Evolutionary conservation across 306 rosid genomes (phyloP).

Genomic region (Trifolium dubium): DNA sequence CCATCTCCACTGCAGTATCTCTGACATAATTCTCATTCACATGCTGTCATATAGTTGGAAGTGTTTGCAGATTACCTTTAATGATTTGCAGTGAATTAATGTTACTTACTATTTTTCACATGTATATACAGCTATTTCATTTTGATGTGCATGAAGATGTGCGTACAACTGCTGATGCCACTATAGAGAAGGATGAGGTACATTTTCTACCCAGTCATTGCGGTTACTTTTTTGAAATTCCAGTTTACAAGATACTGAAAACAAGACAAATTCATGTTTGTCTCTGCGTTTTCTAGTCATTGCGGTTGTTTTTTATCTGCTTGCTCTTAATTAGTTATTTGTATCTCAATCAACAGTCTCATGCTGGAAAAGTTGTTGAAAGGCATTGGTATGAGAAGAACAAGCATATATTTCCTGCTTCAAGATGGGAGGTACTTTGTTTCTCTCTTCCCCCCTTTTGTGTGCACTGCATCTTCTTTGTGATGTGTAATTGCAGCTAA

Average conservation of each 20-base stretch:
- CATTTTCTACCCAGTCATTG: slow-evolving; percentile 29
- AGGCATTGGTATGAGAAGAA: slow-evolving; percentile 99
- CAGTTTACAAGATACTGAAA: slow-evolving; percentile 15
- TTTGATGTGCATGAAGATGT: slow-evolving; percentile 98
- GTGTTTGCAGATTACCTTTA: background rate
- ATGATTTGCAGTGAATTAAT: slow-evolving; percentile 23
- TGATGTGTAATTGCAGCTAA: slow-evolving; percentile 10
- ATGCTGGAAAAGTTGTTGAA: slow-evolving; percentile 97
- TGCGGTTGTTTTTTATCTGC: background rate
- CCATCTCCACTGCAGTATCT: background rate
- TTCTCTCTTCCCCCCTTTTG: slow-evolving; percentile 20
- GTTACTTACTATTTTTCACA: slow-evolving; percentile 27
- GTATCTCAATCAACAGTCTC: slow-evolving; percentile 63
- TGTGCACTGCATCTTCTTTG: background rate
- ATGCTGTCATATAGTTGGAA: slow-evolving; percentile 24
- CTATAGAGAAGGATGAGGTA: slow-evolving; percentile 97
- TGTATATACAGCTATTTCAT: slow-evolving; percentile 72
- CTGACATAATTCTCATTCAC: background rate
- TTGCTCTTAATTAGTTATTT: slow-evolving; percentile 10
- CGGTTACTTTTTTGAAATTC: slow-evolving; percentile 6
- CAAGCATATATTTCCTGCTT: slow-evolving; percentile 97
- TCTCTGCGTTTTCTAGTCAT: slow-evolving; percentile 17
- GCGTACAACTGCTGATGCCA: slow-evolving; percentile 94
- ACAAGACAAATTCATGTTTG: slow-evolving; percentile 12
- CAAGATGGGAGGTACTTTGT: slow-evolving; percentile 89